These are phyloP conservation scores for Penicillium hordei DNA, from an alignment of 2,329 filamentous ascomycete species.

Conservation along the genomic window DNA sequence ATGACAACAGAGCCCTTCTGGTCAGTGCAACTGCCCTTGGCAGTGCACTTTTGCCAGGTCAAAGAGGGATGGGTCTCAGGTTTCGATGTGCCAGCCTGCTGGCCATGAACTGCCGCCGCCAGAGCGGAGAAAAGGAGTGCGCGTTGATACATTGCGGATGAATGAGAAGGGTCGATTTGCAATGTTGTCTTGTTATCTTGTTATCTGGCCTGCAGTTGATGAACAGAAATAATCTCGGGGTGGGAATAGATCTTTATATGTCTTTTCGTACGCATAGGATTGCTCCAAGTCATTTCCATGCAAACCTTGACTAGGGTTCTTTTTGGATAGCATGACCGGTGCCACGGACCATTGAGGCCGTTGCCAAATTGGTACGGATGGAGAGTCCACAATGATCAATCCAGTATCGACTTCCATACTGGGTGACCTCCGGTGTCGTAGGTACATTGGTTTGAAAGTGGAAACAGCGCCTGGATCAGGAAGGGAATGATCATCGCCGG, in stretches of 20 bases:
- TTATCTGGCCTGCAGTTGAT: constrained; percentile 31
- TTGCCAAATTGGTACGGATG: constrained; percentile 17
- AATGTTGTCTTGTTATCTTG: constrained; percentile 4
- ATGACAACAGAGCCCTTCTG: constrained; percentile 55
- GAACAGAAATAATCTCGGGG: constrained; percentile 6
- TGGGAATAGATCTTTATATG: constrained; percentile 24
- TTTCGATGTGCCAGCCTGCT: constrained; percentile 34
- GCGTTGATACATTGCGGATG: constrained; percentile 30
- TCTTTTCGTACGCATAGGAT: not conserved
- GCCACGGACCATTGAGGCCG: constrained; percentile 19
- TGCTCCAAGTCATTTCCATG: not conserved
- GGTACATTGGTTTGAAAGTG: constrained; percentile 17
- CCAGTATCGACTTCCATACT: constrained; percentile 14
- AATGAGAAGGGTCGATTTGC: constrained; percentile 9
- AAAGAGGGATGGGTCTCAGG: constrained; percentile 51
- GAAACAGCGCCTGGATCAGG: constrained; percentile 14
- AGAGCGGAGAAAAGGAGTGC: constrained; percentile 33
- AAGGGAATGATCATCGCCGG: constrained; percentile 20
- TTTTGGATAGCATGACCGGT: constrained; percentile 8
- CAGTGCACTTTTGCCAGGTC: constrained; percentile 55
- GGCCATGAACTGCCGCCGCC: constrained; percentile 26
- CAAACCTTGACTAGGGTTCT: constrained; percentile 4
- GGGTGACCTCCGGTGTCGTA: constrained; percentile 9
- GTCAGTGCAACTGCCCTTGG: constrained; percentile 52
- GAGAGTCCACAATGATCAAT: constrained; percentile 10